Evolutionary conservation across 441 rosid genomes (phyloP), one percentile per base, ranked within the genome.

Genomic region (Erysimum pusillum): DNA sequence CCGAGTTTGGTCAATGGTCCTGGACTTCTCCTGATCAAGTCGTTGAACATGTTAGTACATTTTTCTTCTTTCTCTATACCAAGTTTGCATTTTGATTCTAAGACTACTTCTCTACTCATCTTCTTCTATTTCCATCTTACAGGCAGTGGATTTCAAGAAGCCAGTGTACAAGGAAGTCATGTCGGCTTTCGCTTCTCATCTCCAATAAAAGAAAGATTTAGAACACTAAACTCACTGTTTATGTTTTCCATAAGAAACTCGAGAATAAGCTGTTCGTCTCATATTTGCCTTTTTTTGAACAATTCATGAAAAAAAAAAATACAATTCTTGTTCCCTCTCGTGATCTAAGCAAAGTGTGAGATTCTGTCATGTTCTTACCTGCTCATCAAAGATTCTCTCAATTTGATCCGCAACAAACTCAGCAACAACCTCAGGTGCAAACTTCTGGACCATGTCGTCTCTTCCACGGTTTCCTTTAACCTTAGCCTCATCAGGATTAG

Each of bases 111-210:
- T 62, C 1, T 22, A 52, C 52, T 62, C 38, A 52, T 75, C 15
- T 0, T 60, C 41, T 66, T 64, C 57, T 20, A 8, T 41, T 25
- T 45, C 45, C 9, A 41, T 62, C 28, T 17, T 75, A 68, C 90
- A 92, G 97, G 96, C 90, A 1, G 96, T 87, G 66, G 94, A 88
- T 32, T 92, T 92, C 88, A 92, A 92, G 88, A 90, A 87, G 79
- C 86, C 92, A 39, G 93, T 87, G 13, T 90, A 90, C 84, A 82
- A 88, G 80, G 87, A 89, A 81, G 94, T 87, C 79, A 32, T 91
- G 74, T 61, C 83, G 1, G 87, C 36, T 64, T 93, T 90, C 53
- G 65, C 82, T 59, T 87, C 88, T 48, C 71, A 88, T 82, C 89
- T 91, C 39, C 82, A 83, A 44, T 86, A 57, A 73, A 4, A 9